A percentile compares a stretch with the other conserved stretches of the same genome.
phyloP scores from a whole-genome alignment of 1,139 yeast species.

The Kodamaea anthophila region DNA sequence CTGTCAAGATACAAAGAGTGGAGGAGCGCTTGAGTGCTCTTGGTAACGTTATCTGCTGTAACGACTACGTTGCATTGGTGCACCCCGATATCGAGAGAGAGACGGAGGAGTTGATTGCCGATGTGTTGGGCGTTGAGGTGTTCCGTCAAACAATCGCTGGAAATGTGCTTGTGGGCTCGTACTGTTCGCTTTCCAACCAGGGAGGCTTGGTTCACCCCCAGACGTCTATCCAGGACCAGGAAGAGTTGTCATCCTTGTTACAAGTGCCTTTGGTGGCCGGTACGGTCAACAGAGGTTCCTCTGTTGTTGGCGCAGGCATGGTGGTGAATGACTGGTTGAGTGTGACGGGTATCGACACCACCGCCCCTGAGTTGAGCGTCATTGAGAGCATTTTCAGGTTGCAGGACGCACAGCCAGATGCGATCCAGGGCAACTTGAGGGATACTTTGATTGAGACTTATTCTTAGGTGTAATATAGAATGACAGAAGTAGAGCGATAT shows the following conservation, averaged over 20 bases:
- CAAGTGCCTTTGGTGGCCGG: slow-evolving; percentile 99
- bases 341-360: slow-evolving; percentile 93
- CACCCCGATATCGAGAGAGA: slow-evolving; percentile 99
- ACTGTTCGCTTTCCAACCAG: slow-evolving; percentile 90
- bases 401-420: slow-evolving; percentile 83
- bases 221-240: slow-evolving; percentile 95
- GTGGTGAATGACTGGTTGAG: slow-evolving; percentile 98
- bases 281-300: slow-evolving; percentile 94
- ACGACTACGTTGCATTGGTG: slow-evolving; percentile 96
- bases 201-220: slow-evolving; percentile 99
- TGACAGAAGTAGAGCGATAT: too few relatives aligned
- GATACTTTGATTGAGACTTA: slow-evolving; percentile 89
- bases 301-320: slow-evolving; percentile 98
- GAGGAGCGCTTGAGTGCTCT: slow-evolving; percentile 95
- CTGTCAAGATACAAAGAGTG: slow-evolving; percentile 93
- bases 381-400: slow-evolving; percentile 92
- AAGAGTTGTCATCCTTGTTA: slow-evolving; percentile 87
- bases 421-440: slow-evolving; percentile 77
- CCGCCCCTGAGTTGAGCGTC: slow-evolving; percentile 97
- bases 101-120: slow-evolving; percentile 97
- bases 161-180: slow-evolving; percentile 94
- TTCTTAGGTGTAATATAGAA: slow-evolving; percentile 16
- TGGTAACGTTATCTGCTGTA: slow-evolving; percentile 97
- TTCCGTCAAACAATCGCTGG: slow-evolving; percentile 99
- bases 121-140: slow-evolving; percentile 98